Evolutionary conservation across 2,329 filamentous ascomycete species (phyloP).

Genomic region (Neophaeococcomyces aloes): DNA sequence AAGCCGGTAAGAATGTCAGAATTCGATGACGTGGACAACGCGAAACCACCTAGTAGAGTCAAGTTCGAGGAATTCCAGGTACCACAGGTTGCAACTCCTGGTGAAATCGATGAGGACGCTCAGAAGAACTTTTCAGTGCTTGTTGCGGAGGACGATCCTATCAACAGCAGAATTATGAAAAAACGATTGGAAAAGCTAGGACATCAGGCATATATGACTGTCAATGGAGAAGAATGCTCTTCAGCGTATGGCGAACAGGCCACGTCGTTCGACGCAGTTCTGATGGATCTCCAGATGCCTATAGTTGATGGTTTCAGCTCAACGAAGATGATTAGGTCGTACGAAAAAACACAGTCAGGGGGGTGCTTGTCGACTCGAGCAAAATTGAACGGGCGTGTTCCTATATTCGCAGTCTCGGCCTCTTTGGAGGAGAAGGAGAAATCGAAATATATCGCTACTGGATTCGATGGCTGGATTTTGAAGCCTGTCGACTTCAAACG

Average conservation of each 20-base stretch:
- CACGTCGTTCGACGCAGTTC: conserved; percentile 59
- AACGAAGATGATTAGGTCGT: conserved; percentile 70
- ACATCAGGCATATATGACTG: conserved; percentile 59
- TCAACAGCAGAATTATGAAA: conserved; percentile 71
- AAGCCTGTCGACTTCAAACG: conserved; percentile 78
- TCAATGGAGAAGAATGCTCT: conserved; percentile 79
- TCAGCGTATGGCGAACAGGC: conserved; percentile 55
- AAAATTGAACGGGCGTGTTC: conserved; percentile 53
- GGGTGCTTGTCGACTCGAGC: conserved; percentile 49
- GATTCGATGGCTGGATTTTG: conserved; percentile 84
- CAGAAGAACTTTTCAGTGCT: conserved; percentile 51
- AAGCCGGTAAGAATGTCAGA: conserved; percentile 25
- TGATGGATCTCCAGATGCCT: conserved; percentile 98
- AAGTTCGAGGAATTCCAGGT: conserved; percentile 3
- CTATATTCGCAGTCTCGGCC: conserved; percentile 79
- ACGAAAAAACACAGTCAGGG: conserved; percentile 48
- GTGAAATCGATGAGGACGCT: background rate
- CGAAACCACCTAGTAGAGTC: background rate
- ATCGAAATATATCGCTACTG: conserved; percentile 60
- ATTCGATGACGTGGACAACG: conserved; percentile 11
- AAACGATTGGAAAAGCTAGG: conserved; percentile 70
- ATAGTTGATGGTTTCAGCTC: conserved; percentile 76
- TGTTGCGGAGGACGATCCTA: conserved; percentile 78
- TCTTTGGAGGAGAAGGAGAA: conserved; percentile 62
- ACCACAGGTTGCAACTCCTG: conserved; percentile 1